Conservation (phyloP, 345 rosid species). For the Salix suchowensis region DNA sequence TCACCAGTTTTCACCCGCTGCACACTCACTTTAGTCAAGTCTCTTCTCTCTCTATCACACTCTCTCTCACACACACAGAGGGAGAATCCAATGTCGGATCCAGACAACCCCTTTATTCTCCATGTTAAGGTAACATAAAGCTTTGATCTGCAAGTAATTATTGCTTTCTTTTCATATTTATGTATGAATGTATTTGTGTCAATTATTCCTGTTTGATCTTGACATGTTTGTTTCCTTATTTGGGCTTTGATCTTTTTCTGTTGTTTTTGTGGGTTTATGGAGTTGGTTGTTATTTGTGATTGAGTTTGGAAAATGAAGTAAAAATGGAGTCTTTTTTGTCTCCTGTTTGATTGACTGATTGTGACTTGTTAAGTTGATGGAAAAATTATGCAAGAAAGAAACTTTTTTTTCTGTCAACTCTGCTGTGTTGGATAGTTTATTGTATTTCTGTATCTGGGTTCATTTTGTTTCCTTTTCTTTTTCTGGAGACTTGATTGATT, state of each 20-base stretch:
- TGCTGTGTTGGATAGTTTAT: background rate
- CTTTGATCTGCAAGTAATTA: background rate
- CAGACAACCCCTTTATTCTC: background rate
- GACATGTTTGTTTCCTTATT: background rate
- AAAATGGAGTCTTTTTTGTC: background rate
- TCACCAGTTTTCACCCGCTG: background rate
- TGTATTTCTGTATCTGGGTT: background rate
- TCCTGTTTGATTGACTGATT: background rate
- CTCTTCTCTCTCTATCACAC: background rate
- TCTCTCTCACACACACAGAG: too few relatives aligned
- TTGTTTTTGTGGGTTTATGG: background rate
- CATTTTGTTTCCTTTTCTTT: background rate
- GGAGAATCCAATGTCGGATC: background rate
- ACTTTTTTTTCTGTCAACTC: background rate
- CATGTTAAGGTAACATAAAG: background rate
- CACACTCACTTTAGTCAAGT: background rate
- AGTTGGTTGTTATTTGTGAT: background rate
- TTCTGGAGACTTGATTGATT: background rate
- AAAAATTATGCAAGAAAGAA: background rate
- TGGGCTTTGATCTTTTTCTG: background rate
- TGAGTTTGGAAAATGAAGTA: background rate
- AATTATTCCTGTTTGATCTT: background rate
- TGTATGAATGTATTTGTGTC: background rate
- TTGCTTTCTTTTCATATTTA: background rate
- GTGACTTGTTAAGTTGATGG: background rate